Conservation (phyloP, 1,284 basidiomycete genomes). For the Athelia sp. region DNA sequence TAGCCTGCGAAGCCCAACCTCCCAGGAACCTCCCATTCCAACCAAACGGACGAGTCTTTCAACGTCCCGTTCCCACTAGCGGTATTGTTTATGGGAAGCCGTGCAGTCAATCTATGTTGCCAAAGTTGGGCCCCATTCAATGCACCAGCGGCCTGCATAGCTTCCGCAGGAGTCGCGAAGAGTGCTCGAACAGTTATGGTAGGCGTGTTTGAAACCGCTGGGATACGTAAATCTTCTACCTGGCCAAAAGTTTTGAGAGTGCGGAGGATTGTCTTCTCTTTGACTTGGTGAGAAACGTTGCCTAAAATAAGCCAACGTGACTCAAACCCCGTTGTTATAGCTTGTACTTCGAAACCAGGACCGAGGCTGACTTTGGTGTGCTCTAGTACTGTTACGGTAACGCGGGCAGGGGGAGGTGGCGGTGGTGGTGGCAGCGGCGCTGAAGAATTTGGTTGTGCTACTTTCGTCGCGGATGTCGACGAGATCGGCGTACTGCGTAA, state of each 20-base stretch:
- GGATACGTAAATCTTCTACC: conserved; percentile 34
- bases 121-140: conserved; percentile 41
- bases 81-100: conserved; percentile 31
- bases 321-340: conserved; percentile 43
- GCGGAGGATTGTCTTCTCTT: conserved; percentile 17
- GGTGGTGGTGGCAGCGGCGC: not conserved
- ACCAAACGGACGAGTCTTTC: conserved; percentile 42
- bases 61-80: conserved; percentile 30
- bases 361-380: conserved; percentile 35
- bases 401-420: conserved; percentile 1
- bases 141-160: conserved; percentile 38
- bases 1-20: conserved; percentile 58
- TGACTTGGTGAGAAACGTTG: conserved; percentile 27
- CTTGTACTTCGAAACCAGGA: conserved; percentile 36
- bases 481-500: not conserved
- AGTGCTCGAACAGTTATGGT: conserved; percentile 33
- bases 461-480: not conserved
- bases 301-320: conserved; percentile 36
- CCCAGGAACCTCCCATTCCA: conserved; percentile 50
- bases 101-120: conserved; percentile 32
- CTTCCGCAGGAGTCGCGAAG: conserved; percentile 41
- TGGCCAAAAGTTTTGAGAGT: conserved; percentile 39
- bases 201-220: conserved; percentile 15
- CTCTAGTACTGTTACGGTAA: conserved; percentile 26
- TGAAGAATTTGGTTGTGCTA: not conserved